Conservation (phyloP, 257 asterid species). For the Nyctanthes arbortristis region DNA sequence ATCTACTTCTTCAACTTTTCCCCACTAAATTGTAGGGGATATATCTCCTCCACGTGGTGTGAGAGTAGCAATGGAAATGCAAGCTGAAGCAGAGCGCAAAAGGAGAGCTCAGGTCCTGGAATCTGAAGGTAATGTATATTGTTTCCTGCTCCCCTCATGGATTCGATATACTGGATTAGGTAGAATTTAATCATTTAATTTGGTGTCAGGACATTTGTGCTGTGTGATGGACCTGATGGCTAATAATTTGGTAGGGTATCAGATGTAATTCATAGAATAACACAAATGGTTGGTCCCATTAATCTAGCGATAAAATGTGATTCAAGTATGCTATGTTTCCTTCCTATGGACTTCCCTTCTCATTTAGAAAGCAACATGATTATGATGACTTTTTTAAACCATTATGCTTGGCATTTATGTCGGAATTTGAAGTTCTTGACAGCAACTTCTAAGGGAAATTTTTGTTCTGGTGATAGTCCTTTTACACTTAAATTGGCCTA, state of each 20-base stretch:
- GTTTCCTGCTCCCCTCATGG: slow-evolving; percentile 8
- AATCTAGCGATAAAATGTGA: not conserved
- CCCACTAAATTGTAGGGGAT: slow-evolving; percentile 60
- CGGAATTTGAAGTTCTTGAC: not conserved
- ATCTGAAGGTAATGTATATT: slow-evolving; percentile 69
- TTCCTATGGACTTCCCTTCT: no score
- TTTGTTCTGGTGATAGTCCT: not conserved
- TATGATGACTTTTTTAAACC: not conserved
- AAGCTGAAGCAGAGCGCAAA: slow-evolving; percentile 96
- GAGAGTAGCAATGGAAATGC: slow-evolving; percentile 95
- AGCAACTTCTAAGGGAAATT: not conserved
- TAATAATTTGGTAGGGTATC: not conserved
- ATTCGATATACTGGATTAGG: no score
- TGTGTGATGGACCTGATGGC: not conserved
- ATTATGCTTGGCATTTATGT: not conserved
- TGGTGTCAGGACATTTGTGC: not conserved
- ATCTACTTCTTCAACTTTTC: not conserved
- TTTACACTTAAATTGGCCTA: not conserved
- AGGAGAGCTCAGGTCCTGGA: slow-evolving; percentile 87
- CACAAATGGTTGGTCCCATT: no score
- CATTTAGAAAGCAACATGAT: not conserved
- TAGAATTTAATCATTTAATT: not conserved
- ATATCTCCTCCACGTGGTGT: slow-evolving; percentile 91
- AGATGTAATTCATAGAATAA: not conserved
- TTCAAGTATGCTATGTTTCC: no score